phyloP scores from a whole-genome alignment of 2,329 filamentous ascomycete species.

The Botrytis paeoniae region DNA sequence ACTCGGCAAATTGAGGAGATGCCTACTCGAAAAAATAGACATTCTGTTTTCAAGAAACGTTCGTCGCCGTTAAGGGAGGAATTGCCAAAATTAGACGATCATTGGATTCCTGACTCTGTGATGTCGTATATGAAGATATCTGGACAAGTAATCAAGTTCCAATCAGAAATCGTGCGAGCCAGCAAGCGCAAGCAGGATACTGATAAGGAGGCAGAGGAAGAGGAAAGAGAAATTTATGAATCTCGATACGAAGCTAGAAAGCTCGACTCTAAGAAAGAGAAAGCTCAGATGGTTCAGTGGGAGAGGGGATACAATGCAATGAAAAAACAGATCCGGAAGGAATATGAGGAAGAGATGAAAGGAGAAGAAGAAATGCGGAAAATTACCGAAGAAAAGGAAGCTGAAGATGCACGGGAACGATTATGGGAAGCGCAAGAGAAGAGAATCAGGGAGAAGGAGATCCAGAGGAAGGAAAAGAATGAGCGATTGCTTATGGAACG shows the following conservation, averaged over 20 bases:
- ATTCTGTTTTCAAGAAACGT: not conserved
- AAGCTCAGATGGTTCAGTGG: not conserved
- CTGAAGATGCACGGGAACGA: not conserved
- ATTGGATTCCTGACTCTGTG: not conserved
- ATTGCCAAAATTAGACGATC: not conserved
- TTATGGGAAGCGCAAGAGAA: not conserved
- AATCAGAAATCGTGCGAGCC: not conserved
- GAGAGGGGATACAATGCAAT: not conserved
- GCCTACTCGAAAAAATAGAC: not conserved
- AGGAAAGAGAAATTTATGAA: not conserved
- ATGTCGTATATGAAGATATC: not conserved
- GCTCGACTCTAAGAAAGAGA: not conserved
- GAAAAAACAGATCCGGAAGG: not conserved
- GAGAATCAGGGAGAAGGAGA: not conserved
- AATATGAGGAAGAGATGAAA: not conserved
- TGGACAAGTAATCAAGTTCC: too few species aligned
- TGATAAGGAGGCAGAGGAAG: not conserved
- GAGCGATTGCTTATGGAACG: not conserved
- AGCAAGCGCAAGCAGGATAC: not conserved
- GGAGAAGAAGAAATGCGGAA: not conserved
- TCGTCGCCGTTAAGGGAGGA: not conserved
- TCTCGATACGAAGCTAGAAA: not conserved
- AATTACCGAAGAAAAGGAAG: not conserved
- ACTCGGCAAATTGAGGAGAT: not conserved
- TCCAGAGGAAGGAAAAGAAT: not conserved